Base-by-base conservation (phyloP, 768 basidiomycete species). In the Pleurotus cornucopiae region DNA sequence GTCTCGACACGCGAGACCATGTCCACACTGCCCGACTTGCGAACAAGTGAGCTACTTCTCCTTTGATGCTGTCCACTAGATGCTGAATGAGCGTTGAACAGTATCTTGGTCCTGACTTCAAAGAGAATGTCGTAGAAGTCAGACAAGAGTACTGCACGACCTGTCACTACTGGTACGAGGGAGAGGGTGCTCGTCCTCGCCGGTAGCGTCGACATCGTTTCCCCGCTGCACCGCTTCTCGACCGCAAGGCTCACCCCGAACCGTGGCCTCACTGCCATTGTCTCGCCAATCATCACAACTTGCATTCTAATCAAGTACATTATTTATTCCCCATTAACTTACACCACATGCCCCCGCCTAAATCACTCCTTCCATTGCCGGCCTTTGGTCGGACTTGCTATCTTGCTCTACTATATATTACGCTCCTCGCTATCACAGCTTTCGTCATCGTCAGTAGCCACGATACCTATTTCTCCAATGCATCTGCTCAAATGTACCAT, bases 21-120 rank as follows among this genome's bases (percentile, higher is more conserved):
- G 77, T 45, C 70, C 69, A 18, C 65, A 70, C 53, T 77, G 76
- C 61, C 73, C 74, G 7, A 63, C 69, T 26, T 81, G 79, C 66
- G 73, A 70, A 47, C 75, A 74, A 52, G 81, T 78, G 57, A 46
- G 77, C 73, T 18, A 20, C 16, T 9, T 39, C 34, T 52, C 16
- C 46, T 45, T 21, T 20, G 46, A 25, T 23, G 26, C 56, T 56
- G 43, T 47, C 16, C 20, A 25, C 14, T 34, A 12, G 58, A 56
- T 56, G 59, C 46, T 55, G 48, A 58, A 56, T 48, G 47, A 13
- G 11, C 41, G 55, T 37, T 25, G 51, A n/a, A n/a, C 63, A 89
- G 89, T 89, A 85, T 65, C 76, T 78, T 61, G 88, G 87, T 18
- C 89, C 90, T 1, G 89, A 91, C 62, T 70, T 71, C 43, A 78